Base-by-base conservation (phyloP, 2,329 filamentous ascomycete species). In the Pestalotiopsis sp. region DNA sequence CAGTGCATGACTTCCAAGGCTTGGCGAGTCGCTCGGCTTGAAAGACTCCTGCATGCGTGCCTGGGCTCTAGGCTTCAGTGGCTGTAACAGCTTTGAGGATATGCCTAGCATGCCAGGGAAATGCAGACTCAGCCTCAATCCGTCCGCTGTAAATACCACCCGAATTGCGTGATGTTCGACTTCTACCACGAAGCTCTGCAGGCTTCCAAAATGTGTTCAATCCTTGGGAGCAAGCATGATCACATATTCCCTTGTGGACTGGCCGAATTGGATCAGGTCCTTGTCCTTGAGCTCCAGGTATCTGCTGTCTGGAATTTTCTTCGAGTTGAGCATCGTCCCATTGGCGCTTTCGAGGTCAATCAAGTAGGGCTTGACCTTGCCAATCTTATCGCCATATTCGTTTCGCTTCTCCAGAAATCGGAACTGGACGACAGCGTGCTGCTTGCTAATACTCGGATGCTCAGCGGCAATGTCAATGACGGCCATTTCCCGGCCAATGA, bases 381-480 rank as follows among this genome's bases (percentile, higher is more conserved):
- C 93, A 68, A 91, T 86, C 77, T 91, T 92, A 78, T 98, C 95
- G 25, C 94, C 95, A 78, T 89, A 97, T 80, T 98, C 94, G 74
- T 97, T 94, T 70, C 89, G 89, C 80, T 92, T 94, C 76, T 94
- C 92, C 23, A 92, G 89, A 77, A 94, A 91, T 49, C 96, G 90
- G 76, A 99, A 99, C 78, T 99, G 96, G 58, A 99, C 88, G 9
- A 95, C 96, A 0, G 95, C 95, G 79, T 99, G 96, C 81, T 99
- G 96, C 80, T 97, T 97, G 79, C 94, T 97, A 76, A 94, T 90
- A 80, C 94, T 98, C 0, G 95, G 94, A 78, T 99, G 95, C 77
- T 97, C 94, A 7, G 97, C 89, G 2, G 89, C 84, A 68, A 97
- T 84, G 78, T 99, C 96, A 2, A 93, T 94, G 3, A 99, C 91